Evolutionary conservation across 208 protist genomes (phyloP).

Genomic region (Trypanosoma boissoni): DNA sequence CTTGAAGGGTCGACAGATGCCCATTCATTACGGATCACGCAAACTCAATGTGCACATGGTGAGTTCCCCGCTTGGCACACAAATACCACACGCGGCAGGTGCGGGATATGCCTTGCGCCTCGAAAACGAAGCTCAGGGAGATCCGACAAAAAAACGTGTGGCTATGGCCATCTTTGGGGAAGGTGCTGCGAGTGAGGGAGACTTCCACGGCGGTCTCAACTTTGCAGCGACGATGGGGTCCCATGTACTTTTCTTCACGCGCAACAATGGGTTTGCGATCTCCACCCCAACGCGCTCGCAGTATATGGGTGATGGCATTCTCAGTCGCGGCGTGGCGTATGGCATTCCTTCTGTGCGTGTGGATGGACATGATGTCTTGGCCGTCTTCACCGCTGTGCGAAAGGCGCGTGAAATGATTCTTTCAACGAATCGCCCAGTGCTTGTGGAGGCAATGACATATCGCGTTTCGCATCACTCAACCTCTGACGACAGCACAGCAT

Average conservation of each 20-base stretch:
- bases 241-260: constrained; percentile 94
- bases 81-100: constrained; percentile 95
- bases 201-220: constrained; percentile 97
- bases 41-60: constrained; percentile 94
- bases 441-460: constrained; percentile 98
- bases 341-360: constrained; percentile 91
- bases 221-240: constrained; percentile 92
- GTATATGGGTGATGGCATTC: constrained; percentile 95
- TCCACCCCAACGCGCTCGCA: constrained; percentile 94
- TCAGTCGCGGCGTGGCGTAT: constrained; percentile 77
- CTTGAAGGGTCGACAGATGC: constrained; percentile 96
- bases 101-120: constrained; percentile 94
- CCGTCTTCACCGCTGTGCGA: constrained; percentile 90
- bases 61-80: constrained; percentile 95
- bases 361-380: constrained; percentile 96
- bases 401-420: constrained; percentile 85
- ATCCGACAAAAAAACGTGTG: constrained; percentile 34
- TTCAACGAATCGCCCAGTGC: constrained; percentile 72
- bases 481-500: constrained; percentile 93
- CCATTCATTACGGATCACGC: constrained; percentile 96
- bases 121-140: constrained; percentile 49
- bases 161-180: constrained; percentile 96
- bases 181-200: constrained; percentile 95
- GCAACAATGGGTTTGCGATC: constrained; percentile 96
- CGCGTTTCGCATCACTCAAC: constrained; percentile 95